These are phyloP conservation scores for Rhodotorula sp. DNA, from an alignment of 1,284 basidiomycete species.

Conservation along the genomic window DNA sequence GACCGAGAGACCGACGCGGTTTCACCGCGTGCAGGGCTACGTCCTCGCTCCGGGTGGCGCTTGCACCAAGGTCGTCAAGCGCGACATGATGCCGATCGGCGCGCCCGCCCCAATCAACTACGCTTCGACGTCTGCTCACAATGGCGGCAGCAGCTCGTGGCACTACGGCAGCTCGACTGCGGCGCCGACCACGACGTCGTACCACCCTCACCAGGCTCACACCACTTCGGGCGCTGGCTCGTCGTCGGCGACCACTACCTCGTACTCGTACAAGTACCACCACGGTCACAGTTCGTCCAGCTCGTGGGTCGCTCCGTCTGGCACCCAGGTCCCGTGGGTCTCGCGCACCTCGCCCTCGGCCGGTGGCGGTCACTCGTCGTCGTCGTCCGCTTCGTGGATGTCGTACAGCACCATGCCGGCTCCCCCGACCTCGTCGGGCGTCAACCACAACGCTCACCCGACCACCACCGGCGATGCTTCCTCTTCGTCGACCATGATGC, in stretches of 20 bases:
- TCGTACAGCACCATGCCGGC: background rate
- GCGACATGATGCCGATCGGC: conserved; percentile 5
- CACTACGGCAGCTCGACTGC: conserved; percentile 1
- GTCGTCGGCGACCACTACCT: conserved; percentile 16
- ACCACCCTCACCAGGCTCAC: conserved; percentile 16
- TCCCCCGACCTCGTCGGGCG: conserved; percentile 8
- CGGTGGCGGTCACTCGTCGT: background rate
- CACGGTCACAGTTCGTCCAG: conserved; percentile 1
- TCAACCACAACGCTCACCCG: conserved; percentile 3
- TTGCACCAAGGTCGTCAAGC: conserved; percentile 36
- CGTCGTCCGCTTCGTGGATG: background rate
- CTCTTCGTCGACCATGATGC: background rate
- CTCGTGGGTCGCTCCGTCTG: background rate
- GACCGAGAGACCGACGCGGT: too few relatives aligned
- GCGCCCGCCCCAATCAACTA: conserved; percentile 4
- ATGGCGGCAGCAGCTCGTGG: background rate
- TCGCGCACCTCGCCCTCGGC: background rate
- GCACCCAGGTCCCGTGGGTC: background rate
- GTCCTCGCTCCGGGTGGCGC: conserved; percentile 30
- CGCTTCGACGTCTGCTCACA: background rate
- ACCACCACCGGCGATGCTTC: background rate
- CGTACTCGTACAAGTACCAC: conserved; percentile 34
- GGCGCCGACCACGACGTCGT: background rate
- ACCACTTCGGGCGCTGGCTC: conserved; percentile 9
- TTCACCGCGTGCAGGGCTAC: conserved; percentile 16